Conservation (phyloP, 129 eudicot genomes). For the Flaveria robusta region DNA sequence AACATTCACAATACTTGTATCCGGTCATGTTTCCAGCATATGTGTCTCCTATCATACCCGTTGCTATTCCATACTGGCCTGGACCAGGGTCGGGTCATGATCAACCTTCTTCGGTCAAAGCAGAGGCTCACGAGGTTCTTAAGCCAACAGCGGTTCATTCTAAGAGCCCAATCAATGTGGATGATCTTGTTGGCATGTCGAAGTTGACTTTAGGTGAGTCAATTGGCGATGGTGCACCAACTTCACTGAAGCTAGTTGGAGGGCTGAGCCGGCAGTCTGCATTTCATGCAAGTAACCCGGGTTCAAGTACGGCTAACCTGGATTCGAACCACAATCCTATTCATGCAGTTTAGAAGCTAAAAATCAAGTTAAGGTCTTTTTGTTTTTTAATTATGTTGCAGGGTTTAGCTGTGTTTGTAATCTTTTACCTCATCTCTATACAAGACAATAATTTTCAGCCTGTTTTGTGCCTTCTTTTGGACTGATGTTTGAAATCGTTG, state of each 20-base stretch:
- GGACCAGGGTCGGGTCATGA: slow-evolving; percentile 55
- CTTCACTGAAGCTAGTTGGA: slow-evolving; percentile 62
- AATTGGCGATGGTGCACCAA: slow-evolving; percentile 46
- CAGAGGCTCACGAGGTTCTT: slow-evolving; percentile 71
- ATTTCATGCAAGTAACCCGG: slow-evolving; percentile 72
- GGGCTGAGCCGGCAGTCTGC: slow-evolving; percentile 80
- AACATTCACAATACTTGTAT: slow-evolving; percentile 49
- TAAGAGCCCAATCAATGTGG: slow-evolving; percentile 80
- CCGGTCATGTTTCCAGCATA: slow-evolving; percentile 73
- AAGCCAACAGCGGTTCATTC: slow-evolving; percentile 93
- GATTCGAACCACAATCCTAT: slow-evolving; percentile 61
- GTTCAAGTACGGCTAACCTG: slow-evolving; percentile 48
- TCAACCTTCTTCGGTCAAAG: slow-evolving; percentile 38
- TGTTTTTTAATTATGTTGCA: slow-evolving; percentile 11
- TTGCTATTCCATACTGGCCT: slow-evolving; percentile 65
- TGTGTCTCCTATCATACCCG: slow-evolving; percentile 56
- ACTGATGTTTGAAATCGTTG: not conserved
- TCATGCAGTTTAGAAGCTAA: slow-evolving; percentile 58
- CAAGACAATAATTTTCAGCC: slow-evolving; percentile 43
- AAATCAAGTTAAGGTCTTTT: slow-evolving; percentile 5
- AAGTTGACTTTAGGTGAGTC: slow-evolving; percentile 81
- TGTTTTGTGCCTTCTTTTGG: slow-evolving; percentile 24
- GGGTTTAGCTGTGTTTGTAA: slow-evolving; percentile 34
- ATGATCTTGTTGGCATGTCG: slow-evolving; percentile 92
- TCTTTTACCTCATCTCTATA: slow-evolving; percentile 41